Evolutionary conservation across 2,329 filamentous ascomycete species (phyloP).

Genomic region (Alternaria sp.): DNA sequence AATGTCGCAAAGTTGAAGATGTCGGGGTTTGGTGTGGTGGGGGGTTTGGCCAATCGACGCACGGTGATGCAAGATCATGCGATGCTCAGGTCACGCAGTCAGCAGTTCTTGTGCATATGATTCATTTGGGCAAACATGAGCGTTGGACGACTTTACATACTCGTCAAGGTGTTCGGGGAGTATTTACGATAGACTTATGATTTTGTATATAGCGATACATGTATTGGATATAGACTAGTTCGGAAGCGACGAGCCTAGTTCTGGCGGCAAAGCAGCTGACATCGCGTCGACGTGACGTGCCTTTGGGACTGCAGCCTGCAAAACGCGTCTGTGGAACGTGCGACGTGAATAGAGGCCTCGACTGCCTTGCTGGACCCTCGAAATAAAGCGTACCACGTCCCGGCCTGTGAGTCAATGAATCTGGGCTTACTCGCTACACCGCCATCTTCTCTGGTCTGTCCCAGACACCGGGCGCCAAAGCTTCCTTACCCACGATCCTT

Average conservation of each 20-base stretch:
- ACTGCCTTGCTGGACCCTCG: not conserved
- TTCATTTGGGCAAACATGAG: conserved; percentile 1
- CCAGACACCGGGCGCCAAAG: conserved; percentile 22
- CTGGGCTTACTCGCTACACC: conserved; percentile 22
- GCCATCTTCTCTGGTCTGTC: conserved; percentile 20
- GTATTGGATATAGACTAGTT: not conserved
- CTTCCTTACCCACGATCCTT: conserved; percentile 14
- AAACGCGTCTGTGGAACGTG: conserved; percentile 18
- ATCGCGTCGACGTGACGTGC: conserved; percentile 25
- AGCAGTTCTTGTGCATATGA: conserved; percentile 20
- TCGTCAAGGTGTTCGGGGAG: not conserved
- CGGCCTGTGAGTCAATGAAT: not conserved
- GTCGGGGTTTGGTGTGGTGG: conserved; percentile 17
- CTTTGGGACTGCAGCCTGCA: conserved; percentile 20
- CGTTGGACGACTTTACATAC: not conserved
- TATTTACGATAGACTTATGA: not conserved
- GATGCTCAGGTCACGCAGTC: conserved; percentile 41
- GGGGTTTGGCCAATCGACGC: conserved; percentile 12
- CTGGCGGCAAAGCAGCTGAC: conserved; percentile 29
- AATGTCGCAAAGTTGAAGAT: conserved; percentile 3
- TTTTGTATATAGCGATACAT: not conserved
- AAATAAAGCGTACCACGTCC: conserved; percentile 1
- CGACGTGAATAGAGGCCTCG: not conserved
- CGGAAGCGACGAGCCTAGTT: not conserved
- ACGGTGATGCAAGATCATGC: conserved; percentile 35